Base-by-base conservation (phyloP, 2,329 filamentous ascomycete species). In the Blastomyces percursus region DNA sequence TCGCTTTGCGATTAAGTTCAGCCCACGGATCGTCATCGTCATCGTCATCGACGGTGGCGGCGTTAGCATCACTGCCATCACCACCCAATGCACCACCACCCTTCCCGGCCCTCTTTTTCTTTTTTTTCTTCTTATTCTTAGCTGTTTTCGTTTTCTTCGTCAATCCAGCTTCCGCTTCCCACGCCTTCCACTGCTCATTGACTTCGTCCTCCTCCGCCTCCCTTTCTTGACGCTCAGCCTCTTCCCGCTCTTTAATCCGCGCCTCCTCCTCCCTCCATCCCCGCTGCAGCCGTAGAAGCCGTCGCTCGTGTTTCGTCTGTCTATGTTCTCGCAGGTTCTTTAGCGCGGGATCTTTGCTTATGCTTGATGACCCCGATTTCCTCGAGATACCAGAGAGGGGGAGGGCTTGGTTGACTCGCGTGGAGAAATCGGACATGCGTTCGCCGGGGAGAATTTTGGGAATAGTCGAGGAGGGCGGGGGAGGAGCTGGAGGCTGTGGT, bases 391-490 rank as follows among this genome's bases (percentile, higher is more conserved):
- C 86, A 8, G 85, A 79, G 0, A 99, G 77, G 0, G 93, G 93
- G 7, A 97, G 80, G 0, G 90, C 86, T 58, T 90, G 88, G 71
- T 97, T 88, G 7, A 99, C 94, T 38, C 92, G 86, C 12, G 86
- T 84, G 8, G 86, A 80, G 72, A 95, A 99, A 60, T 95, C 89
- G 4, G 87, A 85, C 71, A 97, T 79, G 60, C 85, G 84, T 75
- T 99, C 94, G 60, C 91, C 90, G 0, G 92, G 91, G 19, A 85
- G 82, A 66, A 97, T 96, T 57, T 84, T 89, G 0, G 86, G 86
- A 2, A 81, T 70, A 32, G 80, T 76, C 3, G 69, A 48, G 7
- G 35, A 42, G 12, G 54, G n/a, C 12, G 21, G 48, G 14, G 12
- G 48, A 5, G 35, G 35, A 27, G n/a, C 35, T 42, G 57, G 24